Base-by-base conservation (phyloP, 805 yeast genomes). In the Candida easanensis region DNA sequence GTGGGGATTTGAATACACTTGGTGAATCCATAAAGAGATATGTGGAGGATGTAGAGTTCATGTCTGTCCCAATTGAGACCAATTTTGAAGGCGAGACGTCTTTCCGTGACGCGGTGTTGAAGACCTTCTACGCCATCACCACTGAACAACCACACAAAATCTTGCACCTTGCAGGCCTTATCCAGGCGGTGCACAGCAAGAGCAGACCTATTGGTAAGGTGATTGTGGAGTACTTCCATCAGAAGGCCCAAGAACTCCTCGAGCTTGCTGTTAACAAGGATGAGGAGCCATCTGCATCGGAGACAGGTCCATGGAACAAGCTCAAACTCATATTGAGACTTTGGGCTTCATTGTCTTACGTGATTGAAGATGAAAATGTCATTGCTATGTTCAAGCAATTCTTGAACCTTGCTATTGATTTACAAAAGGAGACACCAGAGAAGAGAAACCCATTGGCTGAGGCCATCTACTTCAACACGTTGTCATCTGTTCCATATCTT, bases 141-240 rank as follows among this genome's bases (percentile, higher is more conserved):
- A 65, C 77, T 22, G 98, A 93, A 63, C 97, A 91, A 63, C 98
- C 99, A 0, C 96, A 90, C 50, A 93, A 90, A 61, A 76, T 84
- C 46, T 79, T 82, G 13, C 76, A 82, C n/a, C 63, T 91, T 44
- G 76, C 88, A 21, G 79, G 82, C 8, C 69, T 88, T 51, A 66
- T 89, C 5, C 74, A 82, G 55, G 68, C 81, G 18, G 80, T 87
- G 36, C 82, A 84, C 64, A 70, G 84, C 19, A 74, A 74, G 45
- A 80, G 79, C 61, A 74, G 77, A 27, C 68, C 76, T 30, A 80
- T 87, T 33, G 91, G 95, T 39, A 77, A 79, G 51, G 76, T 77
- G 38, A 76, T 87, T 11, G 63, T 88, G 19, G 89, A 84, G 50
- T 84, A 67, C 63, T 72, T 88, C 50, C 89, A 84, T 51, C 73